Base-by-base conservation (phyloP, 495 filamentous ascomycete species). In the Neurospora sp. region DNA sequence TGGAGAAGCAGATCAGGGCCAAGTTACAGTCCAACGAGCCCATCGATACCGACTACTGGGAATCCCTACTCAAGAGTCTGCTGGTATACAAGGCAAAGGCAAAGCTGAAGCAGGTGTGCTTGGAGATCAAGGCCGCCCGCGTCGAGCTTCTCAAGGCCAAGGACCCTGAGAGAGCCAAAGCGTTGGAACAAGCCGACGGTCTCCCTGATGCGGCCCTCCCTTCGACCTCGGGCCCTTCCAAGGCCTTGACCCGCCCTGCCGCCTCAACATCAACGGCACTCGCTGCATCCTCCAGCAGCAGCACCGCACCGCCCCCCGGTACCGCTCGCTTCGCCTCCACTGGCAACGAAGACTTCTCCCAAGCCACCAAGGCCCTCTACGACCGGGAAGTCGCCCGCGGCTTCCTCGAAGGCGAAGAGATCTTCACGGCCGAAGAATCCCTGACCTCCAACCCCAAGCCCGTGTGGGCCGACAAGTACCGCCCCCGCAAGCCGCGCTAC, bases 31-130 rank as follows among this genome's bases (percentile, higher is more conserved):
- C 93, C 14, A 90, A 97, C 75, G 94, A 98, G 79, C 91, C 92
- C 11, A 94, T 98, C 78, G 96, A 99, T 83, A 93, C 91, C 5
- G 96, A 99, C 80, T 99, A 98, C 81, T 99, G 96, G 96, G 94
- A 97, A 76, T 92, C 96, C 77, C 87, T 99, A 3, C 85, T 98
- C 69, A 89, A 90, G 75, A 97, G 91, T 78, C 83, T 99, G 48
- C 85, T 90, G 16, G 90, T 97, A 4, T 97, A 92, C 89, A 98
- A 98, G 82, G 93, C 95, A 6, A 93, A 92, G 78, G 93, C 95
- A 3, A 93, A 92, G 77, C 82, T 99, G 41, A 91, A 91, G 81
- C 90, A 89, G 62, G 89, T 98, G 10, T 96, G 91, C 74, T 89
- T 93, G 72, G 88, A 88, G 6, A 91, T 98, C 73, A 89, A 94